Evolutionary conservation across 2,329 filamentous ascomycete species (phyloP).

Genomic region (Aspergillus thermomutatus): DNA sequence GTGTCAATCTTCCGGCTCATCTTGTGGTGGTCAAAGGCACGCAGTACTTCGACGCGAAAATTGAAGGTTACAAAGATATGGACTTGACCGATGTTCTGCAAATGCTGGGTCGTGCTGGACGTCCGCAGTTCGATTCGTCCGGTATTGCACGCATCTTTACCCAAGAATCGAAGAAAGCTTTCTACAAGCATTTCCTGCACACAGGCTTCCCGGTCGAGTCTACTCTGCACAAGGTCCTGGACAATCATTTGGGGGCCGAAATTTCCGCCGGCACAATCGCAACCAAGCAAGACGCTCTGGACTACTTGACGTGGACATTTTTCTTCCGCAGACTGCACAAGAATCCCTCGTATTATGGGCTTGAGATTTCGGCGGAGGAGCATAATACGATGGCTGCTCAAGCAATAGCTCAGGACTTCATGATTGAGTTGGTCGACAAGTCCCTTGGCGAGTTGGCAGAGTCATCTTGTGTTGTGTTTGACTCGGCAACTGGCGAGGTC

Average conservation of each 20-base stretch:
- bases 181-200: slow-evolving; percentile 98
- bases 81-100: slow-evolving; percentile 96
- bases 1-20: slow-evolving; percentile 95
- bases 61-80: slow-evolving; percentile 98
- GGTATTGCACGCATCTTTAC: slow-evolving; percentile 97
- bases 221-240: slow-evolving; percentile 89
- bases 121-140: slow-evolving; percentile 93
- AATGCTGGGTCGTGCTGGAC: slow-evolving; percentile 93
- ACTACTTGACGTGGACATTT: slow-evolving; percentile 99
- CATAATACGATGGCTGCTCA: slow-evolving; percentile 86
- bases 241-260: slow-evolving; percentile 95
- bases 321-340: slow-evolving; percentile 97
- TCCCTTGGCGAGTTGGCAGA: slow-evolving; percentile 77
- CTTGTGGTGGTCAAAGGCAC: slow-evolving; percentile 97
- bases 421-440: slow-evolving; percentile 86
- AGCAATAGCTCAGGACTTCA: slow-evolving; percentile 85
- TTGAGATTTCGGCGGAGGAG: slow-evolving; percentile 88
- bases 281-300: slow-evolving; percentile 93
- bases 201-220: slow-evolving; percentile 98
- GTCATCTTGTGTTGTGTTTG: slow-evolving; percentile 78
- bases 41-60: slow-evolving; percentile 97
- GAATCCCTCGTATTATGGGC: slow-evolving; percentile 95
- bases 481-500: slow-evolving; percentile 77
- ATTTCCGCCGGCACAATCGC: slow-evolving; percentile 88
- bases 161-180: slow-evolving; percentile 95